Conservation (phyloP, 352 stramenopile species). For the Pythium grandisporangium region DNA sequence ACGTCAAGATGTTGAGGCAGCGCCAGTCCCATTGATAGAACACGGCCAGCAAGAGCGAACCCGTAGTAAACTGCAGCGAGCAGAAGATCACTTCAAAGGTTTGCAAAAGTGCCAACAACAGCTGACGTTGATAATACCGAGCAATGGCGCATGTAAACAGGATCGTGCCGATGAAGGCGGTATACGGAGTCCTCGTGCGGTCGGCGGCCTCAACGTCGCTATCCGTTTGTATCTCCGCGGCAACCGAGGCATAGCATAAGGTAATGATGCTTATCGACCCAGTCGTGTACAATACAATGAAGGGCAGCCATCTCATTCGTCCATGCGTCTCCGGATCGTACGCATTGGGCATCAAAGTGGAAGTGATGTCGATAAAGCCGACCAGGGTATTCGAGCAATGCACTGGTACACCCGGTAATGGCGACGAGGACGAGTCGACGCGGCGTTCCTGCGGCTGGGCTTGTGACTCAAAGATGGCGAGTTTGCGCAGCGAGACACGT, state of each 20-base stretch:
- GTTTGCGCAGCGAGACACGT: constrained; percentile 9
- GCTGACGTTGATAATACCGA: constrained; percentile 9
- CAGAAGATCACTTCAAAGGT: constrained; percentile 19
- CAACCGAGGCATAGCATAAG: too few relatives aligned
- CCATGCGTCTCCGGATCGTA: too few relatives aligned
- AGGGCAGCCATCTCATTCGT: too few relatives aligned
- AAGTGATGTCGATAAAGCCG: constrained; percentile 5
- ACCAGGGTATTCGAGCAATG: constrained; percentile 8
- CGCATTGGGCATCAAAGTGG: constrained; percentile 5
- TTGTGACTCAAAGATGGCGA: not conserved
- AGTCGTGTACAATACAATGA: constrained; percentile 4
- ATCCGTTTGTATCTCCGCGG: constrained; percentile 3
- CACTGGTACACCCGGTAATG: not conserved
- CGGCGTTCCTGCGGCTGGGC: too few relatives aligned
- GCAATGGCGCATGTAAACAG: constrained; percentile 8
- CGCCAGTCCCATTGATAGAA: constrained; percentile 20
- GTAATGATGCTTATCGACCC: constrained; percentile 9
- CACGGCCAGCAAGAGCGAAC: constrained; percentile 15
- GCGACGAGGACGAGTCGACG: too few relatives aligned
- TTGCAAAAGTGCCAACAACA: constrained; percentile 9
- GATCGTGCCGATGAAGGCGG: constrained; percentile 6
- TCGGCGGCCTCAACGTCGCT: not conserved
- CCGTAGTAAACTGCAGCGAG: constrained; percentile 10
- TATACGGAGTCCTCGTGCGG: not conserved
- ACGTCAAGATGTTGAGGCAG: constrained; percentile 23